A percentile compares a stretch with the other conserved stretches of the same genome.
These are phyloP conservation scores for Solanum hybrid DNA, from an alignment of 305 asterid genomes.

Conservation along the genomic window DNA sequence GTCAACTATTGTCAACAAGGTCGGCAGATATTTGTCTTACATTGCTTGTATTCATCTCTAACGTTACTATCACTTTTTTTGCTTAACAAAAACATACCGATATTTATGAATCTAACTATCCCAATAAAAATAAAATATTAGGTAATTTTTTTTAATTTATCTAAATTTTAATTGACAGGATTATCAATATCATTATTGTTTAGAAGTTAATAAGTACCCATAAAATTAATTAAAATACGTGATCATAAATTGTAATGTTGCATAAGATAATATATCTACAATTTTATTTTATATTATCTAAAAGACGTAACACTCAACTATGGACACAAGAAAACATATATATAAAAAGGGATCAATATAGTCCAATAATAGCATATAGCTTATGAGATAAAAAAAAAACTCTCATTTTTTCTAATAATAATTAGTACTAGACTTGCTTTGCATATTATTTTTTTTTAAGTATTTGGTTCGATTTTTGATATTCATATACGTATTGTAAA, in stretches of 20 bases:
- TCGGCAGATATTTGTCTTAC: neutral
- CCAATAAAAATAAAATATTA: neutral
- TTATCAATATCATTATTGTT: neutral
- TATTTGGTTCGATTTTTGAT: neutral
- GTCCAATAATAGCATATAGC: neutral
- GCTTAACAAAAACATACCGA: neutral
- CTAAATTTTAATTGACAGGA: neutral
- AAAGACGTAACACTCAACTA: neutral
- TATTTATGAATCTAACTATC: neutral
- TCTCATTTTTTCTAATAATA: neutral
- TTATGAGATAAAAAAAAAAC: neutral
- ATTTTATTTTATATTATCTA: neutral
- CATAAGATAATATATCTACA: neutral
- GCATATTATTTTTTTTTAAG: neutral
- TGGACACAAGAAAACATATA: neutral
- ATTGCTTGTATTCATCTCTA: neutral
- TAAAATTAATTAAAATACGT: neutral
- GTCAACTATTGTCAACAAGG: neutral
- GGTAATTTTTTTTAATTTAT: neutral
- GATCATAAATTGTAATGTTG: neutral
- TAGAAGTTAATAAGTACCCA: neutral
- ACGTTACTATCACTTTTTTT: neutral
- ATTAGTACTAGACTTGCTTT: neutral
- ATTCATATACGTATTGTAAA: neutral
- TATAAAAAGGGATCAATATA: neutral